phyloP scores from a whole-genome alignment of 495 filamentous ascomycete species.

The Penicillium flavigenum region DNA sequence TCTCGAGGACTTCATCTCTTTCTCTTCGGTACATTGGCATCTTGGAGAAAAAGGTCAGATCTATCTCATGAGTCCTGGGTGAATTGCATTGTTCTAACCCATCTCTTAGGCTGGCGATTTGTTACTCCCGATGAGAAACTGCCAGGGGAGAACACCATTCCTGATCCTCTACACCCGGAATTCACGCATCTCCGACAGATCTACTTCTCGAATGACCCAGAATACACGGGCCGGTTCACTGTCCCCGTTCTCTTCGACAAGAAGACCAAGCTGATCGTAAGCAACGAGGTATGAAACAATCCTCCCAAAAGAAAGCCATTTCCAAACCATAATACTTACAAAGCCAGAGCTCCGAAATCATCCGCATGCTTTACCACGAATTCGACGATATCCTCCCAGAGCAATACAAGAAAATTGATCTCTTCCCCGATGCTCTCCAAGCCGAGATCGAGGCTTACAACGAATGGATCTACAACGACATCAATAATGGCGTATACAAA shows the following conservation, averaged over 20 bases:
- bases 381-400: constrained; percentile 69
- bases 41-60: constrained; percentile 57
- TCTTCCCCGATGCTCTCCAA: constrained; percentile 60
- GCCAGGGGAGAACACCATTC: constrained; percentile 54
- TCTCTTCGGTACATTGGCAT: constrained; percentile 68
- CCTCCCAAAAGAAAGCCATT: not conserved
- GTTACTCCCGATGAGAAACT: constrained; percentile 61
- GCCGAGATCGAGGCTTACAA: constrained; percentile 71
- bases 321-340: constrained; percentile 6
- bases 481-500: constrained; percentile 90
- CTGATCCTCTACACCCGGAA: constrained; percentile 52
- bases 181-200: constrained; percentile 59
- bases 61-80: not conserved
- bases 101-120: constrained; percentile 74
- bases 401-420: constrained; percentile 58
- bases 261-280: constrained; percentile 56
- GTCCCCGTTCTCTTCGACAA: constrained; percentile 65
- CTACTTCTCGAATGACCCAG: constrained; percentile 59
- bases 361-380: constrained; percentile 68
- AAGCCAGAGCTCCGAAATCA: constrained; percentile 52
- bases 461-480: constrained; percentile 77
- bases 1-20: constrained; percentile 63
- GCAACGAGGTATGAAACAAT: constrained; percentile 49
- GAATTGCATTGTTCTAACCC: not conserved
- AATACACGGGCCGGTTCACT: constrained; percentile 60